Evolutionary conservation across 306 rosid genomes (phyloP), one percentile per base, ranked within the genome.

Genomic region (Vigna nakashimae): DNA sequence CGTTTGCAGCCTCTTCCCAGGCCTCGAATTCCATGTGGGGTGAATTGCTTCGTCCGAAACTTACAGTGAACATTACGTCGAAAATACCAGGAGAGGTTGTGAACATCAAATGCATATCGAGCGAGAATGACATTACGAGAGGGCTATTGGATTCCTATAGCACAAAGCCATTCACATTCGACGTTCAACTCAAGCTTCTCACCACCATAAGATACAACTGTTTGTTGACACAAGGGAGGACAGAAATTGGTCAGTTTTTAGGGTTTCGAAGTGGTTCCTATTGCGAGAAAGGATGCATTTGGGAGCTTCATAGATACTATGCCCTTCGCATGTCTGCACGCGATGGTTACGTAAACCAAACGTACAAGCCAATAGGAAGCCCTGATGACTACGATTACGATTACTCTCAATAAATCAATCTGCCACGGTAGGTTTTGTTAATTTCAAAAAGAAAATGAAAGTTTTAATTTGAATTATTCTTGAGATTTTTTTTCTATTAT

Each of bases 201-300:
- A 82, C 75, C 2, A 82, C 82, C 6, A 78, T 82, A 65, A 65
- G 86, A 42, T 82, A 82, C 53, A 82, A 82, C 66, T 82, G 86
- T 5, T 56, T 82, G 30, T 1, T 82, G 22, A 77, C 60, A 11
- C 80, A 82, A 17, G 5, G 2, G 0, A 50, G 67, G 8, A 72
- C 5, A 26, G 86, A 82, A 66, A 82, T 82, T 72, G 86, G 86
- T 1, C 86, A 82, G 3, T 82, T 82, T 78, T 58, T 78, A 45
- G 86, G 86, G 7, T 82, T 82, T 78, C 40, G 72, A 10, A 82
- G 86, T 57, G 86, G 86, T 10, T 38, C 82, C 1, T 82, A 82
- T 40, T 82, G 86, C 3, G 82, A 65, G 6, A 82, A 66, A 9
- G 86, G 86, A 17, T 82, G 86, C 30, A 46, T 3, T 0, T 82